Evolutionary conservation across 768 basidiomycete genomes (phyloP), one percentile per base, ranked within the genome.

Genomic region (Chalciporus pseudorubinellus): DNA sequence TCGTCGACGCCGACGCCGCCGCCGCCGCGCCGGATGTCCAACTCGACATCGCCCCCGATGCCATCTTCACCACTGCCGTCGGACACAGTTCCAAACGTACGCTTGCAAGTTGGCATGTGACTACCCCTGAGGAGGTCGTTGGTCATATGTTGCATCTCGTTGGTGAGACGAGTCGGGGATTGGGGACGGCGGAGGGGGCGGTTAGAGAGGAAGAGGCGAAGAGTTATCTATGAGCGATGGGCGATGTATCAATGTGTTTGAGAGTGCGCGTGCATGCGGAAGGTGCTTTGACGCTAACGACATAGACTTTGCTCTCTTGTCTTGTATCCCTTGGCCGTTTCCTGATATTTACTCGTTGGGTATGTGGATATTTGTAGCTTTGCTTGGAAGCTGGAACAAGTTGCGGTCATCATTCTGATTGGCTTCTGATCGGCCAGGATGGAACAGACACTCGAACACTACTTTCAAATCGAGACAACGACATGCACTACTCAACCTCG

Each of bases 41-140:
- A 42, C 77, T 95, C 22, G 70, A 74, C 38, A 78, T 95, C 63
- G 63, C 68, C 41, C 77, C 83, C 6, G 87, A 89, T 6, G 82
- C 79, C 20, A 75, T 95, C 39, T 98, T 95, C 77, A 91, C 94
- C 19, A 92, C 92, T 6, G 88, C 92, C 24, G 92, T 98, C n/a
- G 95, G 95, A 1, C 89, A 89, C 53, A 84, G 84, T 60, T 83
- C 80, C 62, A 95, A 95, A 74, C 82, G 89, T 60, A 98, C 95
- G 43, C 74, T 94, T 44, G 95, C 93, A 18, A 81, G 80, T 41
- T 95, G 92, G 92, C 94, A 97, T 70, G 87, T 97, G 46, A 92
- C 89, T 53, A 83, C 85, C 41, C 90, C 95, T 13, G 82, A 81
- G 47, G 93, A 95, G 73, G 81, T 95, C 53, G 83, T 95, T 20